Evolutionary conservation across 73 alveolate species (phyloP), one percentile per base, ranked within the genome.

Genomic region (Symbiodinium pilosum): DNA sequence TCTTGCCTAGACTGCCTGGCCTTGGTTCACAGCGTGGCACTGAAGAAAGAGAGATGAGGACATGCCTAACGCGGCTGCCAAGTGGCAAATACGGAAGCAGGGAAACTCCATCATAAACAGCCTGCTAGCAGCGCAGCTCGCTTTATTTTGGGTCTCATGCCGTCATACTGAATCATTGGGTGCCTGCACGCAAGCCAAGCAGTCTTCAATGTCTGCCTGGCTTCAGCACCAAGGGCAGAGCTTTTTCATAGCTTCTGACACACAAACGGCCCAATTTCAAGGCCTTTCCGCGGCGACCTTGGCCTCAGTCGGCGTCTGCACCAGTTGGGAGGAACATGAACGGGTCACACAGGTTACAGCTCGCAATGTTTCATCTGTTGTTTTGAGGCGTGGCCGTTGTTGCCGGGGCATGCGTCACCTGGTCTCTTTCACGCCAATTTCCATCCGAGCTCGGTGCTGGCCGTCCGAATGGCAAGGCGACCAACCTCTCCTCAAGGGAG

Each of bases 171-270:
- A 8, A 30, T 34, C 6, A 4, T 9, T 43, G 3, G 54, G 8
- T 32, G 14, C 96, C 87, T 91, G 88, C 88, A 91, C 96, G 51
- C 96, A 91, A 8, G 96, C 83, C 87, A 91, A 40, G 40, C 96
- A 91, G 32, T 68, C 47, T 40, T n/a, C 43, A 39, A 91, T 91
- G 77, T 12, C 38, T 40, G 59, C 95, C 95, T 88, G 86, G 32
- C 43, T 9, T 30, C 30, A 42, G 7, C 42, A 73, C 34, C n/a
- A 0, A 14, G 32, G 44, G 24, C 43, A 14, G 43, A 73, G 84
- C 84, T n/a, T 30, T 21, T n/a, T 59, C 6, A 38, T 43, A 21
- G 4, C 4, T 20, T 9, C 20, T 28, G 9, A 40, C 64, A 21
- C 0, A 7, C 36, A 39, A 20, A 0, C n/a, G 44, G 52, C 28